phyloP scores from a whole-genome alignment of 2,329 filamentous ascomycete genomes.

The Fusarium sp. region DNA sequence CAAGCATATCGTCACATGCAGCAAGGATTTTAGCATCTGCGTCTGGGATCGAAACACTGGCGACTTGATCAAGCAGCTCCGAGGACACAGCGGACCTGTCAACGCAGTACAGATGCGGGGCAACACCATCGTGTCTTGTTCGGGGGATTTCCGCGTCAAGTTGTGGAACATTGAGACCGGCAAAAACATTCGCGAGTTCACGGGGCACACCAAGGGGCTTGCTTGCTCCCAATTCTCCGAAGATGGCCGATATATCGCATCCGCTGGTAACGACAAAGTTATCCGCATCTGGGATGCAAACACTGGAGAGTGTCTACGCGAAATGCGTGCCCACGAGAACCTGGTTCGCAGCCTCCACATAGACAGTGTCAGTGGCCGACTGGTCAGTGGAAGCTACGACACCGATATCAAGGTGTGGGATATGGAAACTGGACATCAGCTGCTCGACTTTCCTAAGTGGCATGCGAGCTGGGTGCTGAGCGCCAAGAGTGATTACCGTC shows the following conservation, averaged over 20 bases:
- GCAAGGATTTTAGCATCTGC: constrained; percentile 93
- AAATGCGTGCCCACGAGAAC: constrained; percentile 84
- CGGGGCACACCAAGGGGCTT: constrained; percentile 89
- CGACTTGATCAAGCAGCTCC: constrained; percentile 78
- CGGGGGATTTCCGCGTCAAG: constrained; percentile 91
- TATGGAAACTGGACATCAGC: constrained; percentile 79
- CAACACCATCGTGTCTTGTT: constrained; percentile 92
- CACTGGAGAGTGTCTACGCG: constrained; percentile 83
- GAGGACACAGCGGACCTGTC: constrained; percentile 89
- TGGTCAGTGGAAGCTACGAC: constrained; percentile 94
- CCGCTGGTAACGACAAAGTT: constrained; percentile 93
- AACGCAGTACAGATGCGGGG: constrained; percentile 96
- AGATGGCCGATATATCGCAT: constrained; percentile 92
- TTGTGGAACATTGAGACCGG: constrained; percentile 95
- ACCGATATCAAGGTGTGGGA: constrained; percentile 96
- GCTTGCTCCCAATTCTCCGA: constrained; percentile 97
- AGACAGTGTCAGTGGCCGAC: constrained; percentile 84
- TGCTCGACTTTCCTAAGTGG: constrained; percentile 92
- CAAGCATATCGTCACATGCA: constrained; percentile 94
- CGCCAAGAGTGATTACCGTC: constrained; percentile 93
- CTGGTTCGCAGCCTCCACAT: constrained; percentile 92
- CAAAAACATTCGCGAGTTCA: constrained; percentile 88
- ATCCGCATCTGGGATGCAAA: constrained; percentile 97
- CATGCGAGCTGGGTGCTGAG: constrained; percentile 96
- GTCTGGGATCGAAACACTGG: constrained; percentile 92